These are phyloP conservation scores for Oehlia diaphana DNA, from an alignment of 192 early-diverging fungal species.

Conservation along the genomic window DNA sequence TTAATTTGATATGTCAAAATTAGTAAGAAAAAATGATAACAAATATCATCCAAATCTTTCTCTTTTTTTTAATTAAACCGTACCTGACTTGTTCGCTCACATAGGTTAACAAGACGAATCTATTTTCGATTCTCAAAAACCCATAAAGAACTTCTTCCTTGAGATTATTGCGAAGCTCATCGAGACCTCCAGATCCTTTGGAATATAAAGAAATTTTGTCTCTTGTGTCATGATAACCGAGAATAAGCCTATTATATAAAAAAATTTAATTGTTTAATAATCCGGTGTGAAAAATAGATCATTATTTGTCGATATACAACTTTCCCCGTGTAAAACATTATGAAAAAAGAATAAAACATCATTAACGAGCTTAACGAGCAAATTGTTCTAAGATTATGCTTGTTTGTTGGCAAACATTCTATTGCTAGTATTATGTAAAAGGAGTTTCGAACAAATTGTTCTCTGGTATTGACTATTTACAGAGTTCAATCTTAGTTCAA, in stretches of 20 bases:
- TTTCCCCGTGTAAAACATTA: too few relatives aligned
- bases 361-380: too few relatives aligned
- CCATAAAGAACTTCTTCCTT: slow-evolving; percentile 61
- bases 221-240: slow-evolving; percentile 63
- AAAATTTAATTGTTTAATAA: background rate
- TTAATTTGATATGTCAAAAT: background rate
- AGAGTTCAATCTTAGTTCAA: background rate
- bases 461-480: too few relatives aligned
- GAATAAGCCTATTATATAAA: slow-evolving; percentile 50
- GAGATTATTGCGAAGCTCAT: slow-evolving; percentile 54
- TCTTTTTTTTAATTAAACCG: background rate
- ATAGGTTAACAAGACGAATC: slow-evolving; percentile 56
- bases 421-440: too few relatives aligned
- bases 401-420: too few relatives aligned
- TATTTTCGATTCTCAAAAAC: slow-evolving; percentile 58
- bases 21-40: background rate
- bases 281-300: background rate
- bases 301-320: background rate
- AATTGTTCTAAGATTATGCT: too few relatives aligned
- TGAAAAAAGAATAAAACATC: too few relatives aligned
- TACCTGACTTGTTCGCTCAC: slow-evolving; percentile 64
- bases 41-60: background rate
- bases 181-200: slow-evolving; percentile 53
- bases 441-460: too few relatives aligned
- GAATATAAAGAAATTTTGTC: slow-evolving; percentile 64